These are phyloP conservation scores for Xylaria arbuscula DNA, from an alignment of 2,329 filamentous ascomycete genomes.

Conservation along the genomic window DNA sequence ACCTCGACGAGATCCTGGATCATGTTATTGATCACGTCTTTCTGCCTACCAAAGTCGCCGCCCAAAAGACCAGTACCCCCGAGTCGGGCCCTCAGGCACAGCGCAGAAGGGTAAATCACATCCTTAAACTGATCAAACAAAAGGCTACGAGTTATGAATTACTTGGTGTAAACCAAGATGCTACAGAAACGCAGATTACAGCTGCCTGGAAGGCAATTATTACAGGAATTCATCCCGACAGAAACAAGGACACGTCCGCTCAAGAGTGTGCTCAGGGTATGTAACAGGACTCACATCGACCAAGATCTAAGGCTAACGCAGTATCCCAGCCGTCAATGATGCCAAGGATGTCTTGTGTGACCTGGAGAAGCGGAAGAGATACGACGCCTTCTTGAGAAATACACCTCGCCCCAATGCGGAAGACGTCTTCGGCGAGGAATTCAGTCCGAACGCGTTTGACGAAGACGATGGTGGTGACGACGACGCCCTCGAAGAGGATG, in stretches of 20 bases:
- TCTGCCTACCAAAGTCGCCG: no score
- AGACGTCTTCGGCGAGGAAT: background rate
- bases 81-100: background rate
- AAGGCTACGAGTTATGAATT: slow-evolving; percentile 10
- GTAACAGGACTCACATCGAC: background rate
- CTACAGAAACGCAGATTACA: background rate
- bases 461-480: background rate
- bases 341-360: slow-evolving; percentile 7
- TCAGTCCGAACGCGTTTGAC: background rate
- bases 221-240: background rate
- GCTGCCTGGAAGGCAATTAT: background rate
- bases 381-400: background rate
- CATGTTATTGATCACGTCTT: no score
- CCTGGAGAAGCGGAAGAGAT: background rate
- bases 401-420: background rate
- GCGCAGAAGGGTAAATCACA: background rate
- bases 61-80: no score
- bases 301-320: background rate
- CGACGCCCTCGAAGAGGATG: background rate
- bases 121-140: background rate
- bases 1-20: no score
- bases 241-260: slow-evolving; percentile 4
- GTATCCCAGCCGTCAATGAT: slow-evolving; percentile 6
- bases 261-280: slow-evolving; percentile 12
- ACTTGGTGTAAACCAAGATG: slow-evolving; percentile 2